phyloP scores from a whole-genome alignment of 2,329 filamentous ascomycete species.

The Clonostachys byssicola region DNA sequence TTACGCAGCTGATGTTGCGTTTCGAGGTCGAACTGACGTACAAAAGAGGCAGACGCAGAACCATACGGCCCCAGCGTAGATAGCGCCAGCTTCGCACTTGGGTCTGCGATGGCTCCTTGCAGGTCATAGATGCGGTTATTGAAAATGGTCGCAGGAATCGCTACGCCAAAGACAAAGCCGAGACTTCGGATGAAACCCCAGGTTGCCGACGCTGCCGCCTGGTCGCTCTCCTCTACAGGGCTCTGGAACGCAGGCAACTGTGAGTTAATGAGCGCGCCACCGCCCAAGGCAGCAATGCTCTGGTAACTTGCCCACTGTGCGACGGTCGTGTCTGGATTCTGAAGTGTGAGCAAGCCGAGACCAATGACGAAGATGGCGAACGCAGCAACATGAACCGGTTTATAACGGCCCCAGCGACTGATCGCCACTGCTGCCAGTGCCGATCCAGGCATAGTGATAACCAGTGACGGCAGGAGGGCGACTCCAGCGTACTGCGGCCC shows the following conservation, averaged over 20 bases:
- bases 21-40: too few relatives aligned
- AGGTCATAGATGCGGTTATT: slow-evolving; percentile 10
- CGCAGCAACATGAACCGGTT: slow-evolving; percentile 24
- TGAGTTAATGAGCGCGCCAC: slow-evolving; percentile 34
- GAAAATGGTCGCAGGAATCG: slow-evolving; percentile 37
- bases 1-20: too few relatives aligned
- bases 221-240: slow-evolving; percentile 21
- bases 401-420: slow-evolving; percentile 23
- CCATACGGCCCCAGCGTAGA: too few relatives aligned
- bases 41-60: too few relatives aligned
- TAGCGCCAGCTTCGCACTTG: too few relatives aligned
- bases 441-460: slow-evolving; percentile 19
- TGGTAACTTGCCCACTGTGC: slow-evolving; percentile 33
- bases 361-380: slow-evolving; percentile 31
- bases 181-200: slow-evolving; percentile 38
- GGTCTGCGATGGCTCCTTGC: slow-evolving; percentile 10
- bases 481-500: slow-evolving; percentile 24
- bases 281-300: slow-evolving; percentile 29
- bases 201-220: slow-evolving; percentile 25
- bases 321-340: slow-evolving; percentile 20
- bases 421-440: slow-evolving; percentile 18
- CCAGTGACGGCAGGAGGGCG: slow-evolving; percentile 19
- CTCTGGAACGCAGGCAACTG: slow-evolving; percentile 38
- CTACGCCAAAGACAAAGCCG: slow-evolving; percentile 38
- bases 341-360: slow-evolving; percentile 32